phyloP scores from a whole-genome alignment of 352 stramenopile genomes.

The Globisporangium emineosum region DNA sequence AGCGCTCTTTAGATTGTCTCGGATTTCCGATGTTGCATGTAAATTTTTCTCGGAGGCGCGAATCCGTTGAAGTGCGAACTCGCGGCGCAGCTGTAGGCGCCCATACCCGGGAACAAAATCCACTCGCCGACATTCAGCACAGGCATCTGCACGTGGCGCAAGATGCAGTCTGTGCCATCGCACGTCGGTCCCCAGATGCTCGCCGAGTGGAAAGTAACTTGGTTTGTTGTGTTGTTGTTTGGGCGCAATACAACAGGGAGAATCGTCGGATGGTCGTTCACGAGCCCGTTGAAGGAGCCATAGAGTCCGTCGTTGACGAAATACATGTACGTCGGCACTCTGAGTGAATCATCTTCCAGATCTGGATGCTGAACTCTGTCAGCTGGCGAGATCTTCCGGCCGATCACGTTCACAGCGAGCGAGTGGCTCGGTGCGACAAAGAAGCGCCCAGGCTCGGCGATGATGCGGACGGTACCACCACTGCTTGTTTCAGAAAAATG shows the following conservation, averaged over 20 bases:
- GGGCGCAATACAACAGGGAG: slow-evolving; percentile 64
- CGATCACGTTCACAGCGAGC: slow-evolving; percentile 91
- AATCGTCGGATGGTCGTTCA: slow-evolving; percentile 94
- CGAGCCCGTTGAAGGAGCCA: slow-evolving; percentile 96
- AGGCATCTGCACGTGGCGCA: slow-evolving; percentile 88
- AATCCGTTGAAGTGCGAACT: slow-evolving; percentile 94
- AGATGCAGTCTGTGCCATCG: slow-evolving; percentile 95
- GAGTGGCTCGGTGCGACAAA: slow-evolving; percentile 91
- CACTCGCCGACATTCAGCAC: slow-evolving; percentile 91
- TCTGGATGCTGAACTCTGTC: slow-evolving; percentile 34
- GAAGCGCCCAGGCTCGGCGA: slow-evolving; percentile 96
- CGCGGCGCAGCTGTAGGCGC: slow-evolving; percentile 91
- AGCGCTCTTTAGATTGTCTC: too few relatives aligned
- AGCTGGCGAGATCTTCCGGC: slow-evolving; percentile 74
- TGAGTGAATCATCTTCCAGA: not conserved
- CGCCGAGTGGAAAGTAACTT: slow-evolving; percentile 27
- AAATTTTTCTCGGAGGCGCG: slow-evolving; percentile 87
- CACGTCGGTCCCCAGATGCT: slow-evolving; percentile 96
- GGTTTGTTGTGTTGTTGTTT: slow-evolving; percentile 11
- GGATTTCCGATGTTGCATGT: slow-evolving; percentile 24
- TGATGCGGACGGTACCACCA: slow-evolving; percentile 73
- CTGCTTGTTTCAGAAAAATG: slow-evolving; percentile 68
- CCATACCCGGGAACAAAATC: slow-evolving; percentile 96
- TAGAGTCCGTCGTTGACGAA: slow-evolving; percentile 97
- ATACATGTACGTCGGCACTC: slow-evolving; percentile 87